These are phyloP conservation scores for Sugiyamaella japonica DNA, from an alignment of 1,139 yeast species.

Conservation along the genomic window DNA sequence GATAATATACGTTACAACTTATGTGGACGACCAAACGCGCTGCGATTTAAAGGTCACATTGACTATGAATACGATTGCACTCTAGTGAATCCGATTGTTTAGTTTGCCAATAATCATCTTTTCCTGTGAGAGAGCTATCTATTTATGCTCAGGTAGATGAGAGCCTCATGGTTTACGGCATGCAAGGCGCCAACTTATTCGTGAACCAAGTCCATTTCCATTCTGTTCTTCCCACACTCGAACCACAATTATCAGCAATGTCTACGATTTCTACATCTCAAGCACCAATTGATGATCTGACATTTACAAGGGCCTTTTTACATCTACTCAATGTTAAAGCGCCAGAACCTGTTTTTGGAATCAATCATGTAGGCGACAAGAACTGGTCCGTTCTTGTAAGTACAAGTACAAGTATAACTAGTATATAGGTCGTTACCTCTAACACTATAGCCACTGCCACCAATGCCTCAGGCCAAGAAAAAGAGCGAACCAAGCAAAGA, in stretches of 20 bases:
- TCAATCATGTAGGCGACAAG: constrained; percentile 20
- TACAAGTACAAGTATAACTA: not conserved
- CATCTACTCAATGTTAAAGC: constrained; percentile 19
- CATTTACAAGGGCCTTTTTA: constrained; percentile 22
- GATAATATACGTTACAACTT: not conserved
- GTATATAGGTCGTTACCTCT: not conserved
- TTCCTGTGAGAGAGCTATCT: no score
- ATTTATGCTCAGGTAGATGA: no score
- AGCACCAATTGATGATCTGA: constrained; percentile 17
- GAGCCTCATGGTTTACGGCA: not conserved
- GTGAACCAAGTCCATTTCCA: no score
- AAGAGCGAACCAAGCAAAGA: constrained; percentile 17
- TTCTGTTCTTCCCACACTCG: not conserved
- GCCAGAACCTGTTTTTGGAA: constrained; percentile 17
- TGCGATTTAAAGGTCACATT: no score
- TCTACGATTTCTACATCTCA: constrained; percentile 4
- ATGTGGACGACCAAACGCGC: no score
- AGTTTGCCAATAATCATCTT: no score
- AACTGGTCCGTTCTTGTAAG: constrained; percentile 10
- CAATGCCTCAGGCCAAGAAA: constrained; percentile 27
- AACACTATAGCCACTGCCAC: constrained; percentile 18
- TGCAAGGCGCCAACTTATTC: no score
- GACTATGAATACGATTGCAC: no score
- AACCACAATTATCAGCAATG: not conserved
- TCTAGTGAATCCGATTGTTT: no score